Base-by-base conservation (phyloP, 148 eudicot genomes). In the Cornus controversa region DNA sequence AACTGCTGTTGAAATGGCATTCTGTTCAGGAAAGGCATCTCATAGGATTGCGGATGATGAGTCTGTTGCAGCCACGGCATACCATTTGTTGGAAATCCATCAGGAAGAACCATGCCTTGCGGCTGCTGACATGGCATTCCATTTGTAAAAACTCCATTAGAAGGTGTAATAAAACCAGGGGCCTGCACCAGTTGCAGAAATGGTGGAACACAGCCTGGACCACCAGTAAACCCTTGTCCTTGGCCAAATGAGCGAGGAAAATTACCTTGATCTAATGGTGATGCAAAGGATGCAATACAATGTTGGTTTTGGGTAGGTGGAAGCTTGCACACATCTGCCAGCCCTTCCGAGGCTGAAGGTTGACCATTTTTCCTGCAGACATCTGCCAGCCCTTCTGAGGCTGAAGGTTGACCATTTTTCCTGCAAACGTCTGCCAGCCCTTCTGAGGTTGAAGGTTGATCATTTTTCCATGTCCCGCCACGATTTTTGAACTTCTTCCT, bases 11-110 rank as follows among this genome's bases (percentile, higher is more conserved):
- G 93, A 60, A 73, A 80, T 34, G 80, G 73, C 47, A 76, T 73
- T 23, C 79, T n/a, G 29, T 80, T 84, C 2, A 73, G 75, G 14
- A 73, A 69, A 72, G 88, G 88, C 85, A 84, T 84, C 72, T 86
- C 91, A 54, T 63, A 71, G 57, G 57, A 20, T 63, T 71, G 89
- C 58, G 71, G 86, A 18, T 79, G 81, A 80, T 66, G 85, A 45
- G 82, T 85, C 73, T 89, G 97, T 73, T 87, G 97, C 76, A 76
- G 8, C 92, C 91, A 90, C 0, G 88, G 86, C 83, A 88, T 83
- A 13, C 80, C 80, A 31, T 82, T 84, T 22, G 81, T 57, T 54
- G 87, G 91, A 76, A 80, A 78, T 27, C 86, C 87, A 71, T 68
- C 27, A 58, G 87, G 76, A 42, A 89, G 81, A 28, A 72, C 84